These are phyloP conservation scores for Corymbia calophylla DNA, from an alignment of 441 rosid genomes.

Conservation along the genomic window DNA sequence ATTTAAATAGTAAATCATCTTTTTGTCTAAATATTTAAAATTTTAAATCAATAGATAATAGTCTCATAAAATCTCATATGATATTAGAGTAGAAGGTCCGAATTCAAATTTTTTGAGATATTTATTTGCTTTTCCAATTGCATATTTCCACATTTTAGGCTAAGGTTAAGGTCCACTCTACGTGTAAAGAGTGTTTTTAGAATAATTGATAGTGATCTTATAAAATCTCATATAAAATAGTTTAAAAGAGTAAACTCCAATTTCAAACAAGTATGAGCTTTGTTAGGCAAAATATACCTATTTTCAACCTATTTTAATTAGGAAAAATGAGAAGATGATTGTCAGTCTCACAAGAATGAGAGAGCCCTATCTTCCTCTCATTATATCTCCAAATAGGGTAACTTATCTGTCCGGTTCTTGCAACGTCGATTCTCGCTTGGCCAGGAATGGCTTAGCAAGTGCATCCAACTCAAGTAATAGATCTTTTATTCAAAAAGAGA, in stretches of 20 bases:
- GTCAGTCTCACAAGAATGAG: background rate
- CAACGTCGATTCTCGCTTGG: too few relatives aligned
- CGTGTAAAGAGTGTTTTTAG: too few relatives aligned
- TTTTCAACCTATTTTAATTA: background rate
- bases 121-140: background rate
- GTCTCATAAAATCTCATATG: accelerated
- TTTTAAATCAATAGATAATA: too few relatives aligned
- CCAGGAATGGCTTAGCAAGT: too few relatives aligned
- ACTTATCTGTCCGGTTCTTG: too few relatives aligned
- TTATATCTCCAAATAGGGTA: too few relatives aligned
- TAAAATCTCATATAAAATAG: too few relatives aligned
- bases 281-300: background rate
- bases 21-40: too few relatives aligned
- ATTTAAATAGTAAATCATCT: too few relatives aligned
- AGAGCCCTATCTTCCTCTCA: background rate
- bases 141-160: background rate
- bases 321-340: background rate
- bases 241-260: background rate
- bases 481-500: background rate
- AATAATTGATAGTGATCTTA: too few relatives aligned
- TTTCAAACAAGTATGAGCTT: background rate
- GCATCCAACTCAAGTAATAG: too few relatives aligned
- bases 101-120: background rate
- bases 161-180: too few relatives aligned
- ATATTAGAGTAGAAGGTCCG: accelerated